Evolutionary conservation across 2,329 filamentous ascomycete genomes (phyloP).

Genomic region (Ophiostoma australiae): DNA sequence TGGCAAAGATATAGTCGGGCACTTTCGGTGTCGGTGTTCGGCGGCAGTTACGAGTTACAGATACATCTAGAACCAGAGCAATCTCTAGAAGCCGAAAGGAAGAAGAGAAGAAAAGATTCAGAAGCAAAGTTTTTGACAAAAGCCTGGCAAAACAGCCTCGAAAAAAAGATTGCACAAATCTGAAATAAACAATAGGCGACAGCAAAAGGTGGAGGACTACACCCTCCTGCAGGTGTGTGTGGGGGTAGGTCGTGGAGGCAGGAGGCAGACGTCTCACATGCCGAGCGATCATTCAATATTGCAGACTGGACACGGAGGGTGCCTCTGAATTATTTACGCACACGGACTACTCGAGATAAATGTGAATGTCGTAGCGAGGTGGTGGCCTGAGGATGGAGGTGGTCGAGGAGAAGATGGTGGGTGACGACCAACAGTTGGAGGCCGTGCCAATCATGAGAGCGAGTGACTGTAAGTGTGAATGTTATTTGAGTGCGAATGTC

Average conservation of each 20-base stretch:
- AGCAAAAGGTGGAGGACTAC: conserved; percentile 6
- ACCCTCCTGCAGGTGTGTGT: conserved; percentile 13
- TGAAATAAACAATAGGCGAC: neutral
- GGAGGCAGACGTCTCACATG: conserved; percentile 13
- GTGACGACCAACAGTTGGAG: neutral
- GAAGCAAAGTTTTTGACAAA: neutral
- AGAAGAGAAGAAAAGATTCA: too few species aligned
- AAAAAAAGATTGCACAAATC: neutral
- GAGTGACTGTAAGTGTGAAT: too few species aligned
- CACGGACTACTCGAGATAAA: too few species aligned
- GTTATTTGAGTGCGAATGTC: too few species aligned
- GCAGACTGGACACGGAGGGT: neutral
- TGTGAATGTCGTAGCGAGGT: neutral
- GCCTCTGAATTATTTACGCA: neutral
- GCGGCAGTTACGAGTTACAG: too few species aligned
- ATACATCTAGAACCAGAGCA: too few species aligned
- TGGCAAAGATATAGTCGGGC: neutral
- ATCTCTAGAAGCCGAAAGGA: neutral
- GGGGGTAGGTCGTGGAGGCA: conserved; percentile 9
- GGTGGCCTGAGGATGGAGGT: neutral
- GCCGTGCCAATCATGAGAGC: neutral
- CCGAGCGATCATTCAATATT: neutral
- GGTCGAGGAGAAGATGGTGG: neutral
- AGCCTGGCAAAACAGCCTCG: neutral
- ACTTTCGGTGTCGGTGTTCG: neutral